A percentile compares a stretch with the other conserved stretches of the same genome.
These are phyloP conservation scores for Westerdykella aurantiaca DNA, from an alignment of 2,329 filamentous ascomycete genomes.

Conservation along the genomic window DNA sequence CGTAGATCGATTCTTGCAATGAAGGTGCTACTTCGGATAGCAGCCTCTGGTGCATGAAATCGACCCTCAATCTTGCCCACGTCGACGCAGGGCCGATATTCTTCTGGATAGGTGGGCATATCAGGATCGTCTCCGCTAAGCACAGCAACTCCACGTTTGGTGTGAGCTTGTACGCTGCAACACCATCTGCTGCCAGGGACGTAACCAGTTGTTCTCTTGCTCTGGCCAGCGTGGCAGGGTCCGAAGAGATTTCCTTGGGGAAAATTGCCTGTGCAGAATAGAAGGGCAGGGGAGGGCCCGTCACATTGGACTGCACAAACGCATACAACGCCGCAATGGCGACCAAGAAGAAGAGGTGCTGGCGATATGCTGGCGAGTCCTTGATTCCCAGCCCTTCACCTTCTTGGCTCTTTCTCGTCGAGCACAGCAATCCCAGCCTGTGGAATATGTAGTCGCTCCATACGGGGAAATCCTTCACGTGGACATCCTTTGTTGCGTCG, in stretches of 20 bases:
- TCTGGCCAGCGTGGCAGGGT: conserved; percentile 31
- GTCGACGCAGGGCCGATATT: conserved; percentile 40
- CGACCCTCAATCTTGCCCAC: conserved; percentile 65
- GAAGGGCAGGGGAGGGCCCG: conserved; percentile 71
- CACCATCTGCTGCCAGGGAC: conserved; percentile 72
- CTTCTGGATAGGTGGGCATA: conserved; percentile 43
- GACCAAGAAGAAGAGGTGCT: conserved; percentile 47
- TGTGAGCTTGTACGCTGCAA: conserved; percentile 77
- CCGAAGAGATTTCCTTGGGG: conserved; percentile 41
- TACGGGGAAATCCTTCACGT: conserved; percentile 27
- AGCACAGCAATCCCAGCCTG: conserved; percentile 36
- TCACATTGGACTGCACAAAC: conserved; percentile 83
- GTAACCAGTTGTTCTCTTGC: conserved; percentile 55
- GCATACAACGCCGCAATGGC: conserved; percentile 66
- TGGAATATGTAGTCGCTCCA: conserved; percentile 46
- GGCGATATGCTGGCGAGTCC: conserved; percentile 36
- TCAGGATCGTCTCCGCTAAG: conserved; percentile 60
- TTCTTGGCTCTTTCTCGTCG: conserved; percentile 11
- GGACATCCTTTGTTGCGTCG: conserved; percentile 25
- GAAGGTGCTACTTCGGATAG: conserved; percentile 57
- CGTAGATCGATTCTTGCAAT: conserved; percentile 56
- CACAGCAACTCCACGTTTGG: conserved; percentile 79
- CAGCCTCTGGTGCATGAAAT: conserved; percentile 66
- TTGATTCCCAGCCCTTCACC: conserved; percentile 19
- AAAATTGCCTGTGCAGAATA: conserved; percentile 47